These are phyloP conservation scores for Backusella psychrophila DNA, from an alignment of 192 early-diverging fungal species.

Conservation along the genomic window DNA sequence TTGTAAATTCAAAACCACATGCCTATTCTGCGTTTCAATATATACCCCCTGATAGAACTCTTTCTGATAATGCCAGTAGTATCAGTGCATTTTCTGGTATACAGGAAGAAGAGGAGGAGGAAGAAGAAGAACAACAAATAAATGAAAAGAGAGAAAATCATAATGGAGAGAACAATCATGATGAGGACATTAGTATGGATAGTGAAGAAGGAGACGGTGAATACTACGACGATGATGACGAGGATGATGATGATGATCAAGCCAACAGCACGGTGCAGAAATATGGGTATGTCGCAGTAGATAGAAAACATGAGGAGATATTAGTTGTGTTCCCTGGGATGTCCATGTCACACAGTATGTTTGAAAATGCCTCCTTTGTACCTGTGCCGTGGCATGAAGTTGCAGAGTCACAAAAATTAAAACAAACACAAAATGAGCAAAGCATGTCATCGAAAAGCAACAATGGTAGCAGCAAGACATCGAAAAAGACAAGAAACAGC, in stretches of 20 bases:
- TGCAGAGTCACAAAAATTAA: background rate
- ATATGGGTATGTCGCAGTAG: slow-evolving; percentile 23
- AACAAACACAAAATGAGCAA: background rate
- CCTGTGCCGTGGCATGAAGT: slow-evolving; percentile 27
- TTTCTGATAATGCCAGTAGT: background rate
- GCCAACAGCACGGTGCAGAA: background rate
- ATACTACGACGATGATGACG: background rate
- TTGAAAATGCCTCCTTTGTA: slow-evolving; percentile 18
- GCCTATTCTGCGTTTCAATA: slow-evolving; percentile 15
- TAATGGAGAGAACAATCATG: background rate
- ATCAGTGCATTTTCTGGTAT: background rate
- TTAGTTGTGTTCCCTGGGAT: slow-evolving; percentile 24
- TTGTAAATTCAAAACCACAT: background rate
- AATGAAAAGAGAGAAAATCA: background rate
- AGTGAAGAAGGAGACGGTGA: background rate
- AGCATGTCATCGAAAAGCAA: background rate
- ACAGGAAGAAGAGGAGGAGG: background rate
- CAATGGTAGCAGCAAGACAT: background rate
- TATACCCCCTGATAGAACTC: slow-evolving; percentile 7
- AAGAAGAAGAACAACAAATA: background rate
- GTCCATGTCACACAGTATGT: background rate
- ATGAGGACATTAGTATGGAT: background rate
- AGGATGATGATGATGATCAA: background rate
- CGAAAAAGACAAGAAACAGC: background rate
- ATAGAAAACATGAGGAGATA: slow-evolving; percentile 24